These are phyloP conservation scores for Oldenlandia corymbosa DNA, from an alignment of 257 asterid species.

Conservation along the genomic window DNA sequence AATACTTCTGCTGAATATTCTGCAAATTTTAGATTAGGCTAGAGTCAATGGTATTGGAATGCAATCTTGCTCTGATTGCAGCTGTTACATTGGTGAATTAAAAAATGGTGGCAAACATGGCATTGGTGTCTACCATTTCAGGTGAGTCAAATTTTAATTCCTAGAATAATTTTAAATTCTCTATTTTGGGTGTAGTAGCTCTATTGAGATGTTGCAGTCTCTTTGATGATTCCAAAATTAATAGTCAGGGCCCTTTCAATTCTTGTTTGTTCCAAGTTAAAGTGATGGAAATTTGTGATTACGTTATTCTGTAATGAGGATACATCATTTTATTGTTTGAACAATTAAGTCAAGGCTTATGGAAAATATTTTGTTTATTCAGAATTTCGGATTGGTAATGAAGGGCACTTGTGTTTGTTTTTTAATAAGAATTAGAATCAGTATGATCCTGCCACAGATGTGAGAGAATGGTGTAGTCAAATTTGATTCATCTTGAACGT, in stretches of 20 bases:
- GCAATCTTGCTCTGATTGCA: conserved; percentile 87
- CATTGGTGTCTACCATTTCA: conserved; percentile 84
- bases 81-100: conserved; percentile 73
- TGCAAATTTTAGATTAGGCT: too few species aligned
- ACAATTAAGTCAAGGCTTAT: too few species aligned
- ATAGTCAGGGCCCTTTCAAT: background rate
- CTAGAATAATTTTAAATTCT: too few species aligned
- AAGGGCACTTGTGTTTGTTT: too few species aligned
- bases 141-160: conserved; percentile 30
- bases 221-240: background rate
- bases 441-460: too few species aligned
- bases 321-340: too few species aligned
- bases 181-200: background rate
- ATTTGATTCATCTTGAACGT: background rate
- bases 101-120: conserved; percentile 79
- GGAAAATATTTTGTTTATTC: too few species aligned
- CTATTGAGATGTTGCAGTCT: background rate
- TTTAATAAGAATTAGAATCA: too few species aligned
- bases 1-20: too few species aligned
- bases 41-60: conserved; percentile 80
- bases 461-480: too few species aligned
- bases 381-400: too few species aligned
- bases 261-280: background rate
- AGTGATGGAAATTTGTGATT: background rate
- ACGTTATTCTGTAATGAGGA: too few species aligned